Evolutionary conservation across 2,329 filamentous ascomycete species (phyloP).

Genomic region (Hypoxylon sp.): DNA sequence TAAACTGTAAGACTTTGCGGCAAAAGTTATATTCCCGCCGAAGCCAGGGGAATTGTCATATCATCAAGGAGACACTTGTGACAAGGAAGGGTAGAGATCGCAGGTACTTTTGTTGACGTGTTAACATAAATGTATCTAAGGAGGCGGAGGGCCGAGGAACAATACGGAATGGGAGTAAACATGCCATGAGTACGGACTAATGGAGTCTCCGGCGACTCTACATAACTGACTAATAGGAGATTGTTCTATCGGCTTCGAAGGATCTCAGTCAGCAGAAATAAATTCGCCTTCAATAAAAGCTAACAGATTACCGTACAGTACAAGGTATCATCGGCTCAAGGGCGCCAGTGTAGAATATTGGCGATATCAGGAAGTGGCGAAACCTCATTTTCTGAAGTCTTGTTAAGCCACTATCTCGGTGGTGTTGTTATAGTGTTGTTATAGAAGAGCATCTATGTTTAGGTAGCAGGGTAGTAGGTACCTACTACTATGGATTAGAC

Average conservation of each 20-base stretch:
- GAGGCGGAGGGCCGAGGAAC: slow-evolving; percentile 6
- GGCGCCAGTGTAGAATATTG: neutral
- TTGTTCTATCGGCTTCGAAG: slow-evolving; percentile 33
- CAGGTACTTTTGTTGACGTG: neutral
- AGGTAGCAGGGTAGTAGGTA: too few relatives aligned
- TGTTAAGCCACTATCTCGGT: neutral
- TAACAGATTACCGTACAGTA: slow-evolving; percentile 3
- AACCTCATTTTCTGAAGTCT: neutral
- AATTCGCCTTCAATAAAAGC: slow-evolving; percentile 1
- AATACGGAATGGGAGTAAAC: neutral
- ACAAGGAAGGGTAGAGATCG: neutral
- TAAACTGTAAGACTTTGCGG: slow-evolving; percentile 1
- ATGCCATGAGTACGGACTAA: neutral
- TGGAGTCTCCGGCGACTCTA: neutral
- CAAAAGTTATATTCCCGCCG: slow-evolving; percentile 1
- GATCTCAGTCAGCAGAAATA: slow-evolving; percentile 32
- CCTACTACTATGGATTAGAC: too few relatives aligned
- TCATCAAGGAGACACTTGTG: neutral
- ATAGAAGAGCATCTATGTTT: slow-evolving; percentile 1
- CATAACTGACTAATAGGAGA: slow-evolving; percentile 7
- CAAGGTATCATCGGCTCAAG: neutral
- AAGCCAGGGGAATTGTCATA: neutral
- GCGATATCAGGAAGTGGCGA: neutral
- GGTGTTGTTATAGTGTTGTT: slow-evolving; percentile 6
- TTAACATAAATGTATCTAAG: slow-evolving; percentile 1